Evolutionary conservation across 2,329 filamentous ascomycete genomes (phyloP).

Genomic region (Aspergillus ochraceus): DNA sequence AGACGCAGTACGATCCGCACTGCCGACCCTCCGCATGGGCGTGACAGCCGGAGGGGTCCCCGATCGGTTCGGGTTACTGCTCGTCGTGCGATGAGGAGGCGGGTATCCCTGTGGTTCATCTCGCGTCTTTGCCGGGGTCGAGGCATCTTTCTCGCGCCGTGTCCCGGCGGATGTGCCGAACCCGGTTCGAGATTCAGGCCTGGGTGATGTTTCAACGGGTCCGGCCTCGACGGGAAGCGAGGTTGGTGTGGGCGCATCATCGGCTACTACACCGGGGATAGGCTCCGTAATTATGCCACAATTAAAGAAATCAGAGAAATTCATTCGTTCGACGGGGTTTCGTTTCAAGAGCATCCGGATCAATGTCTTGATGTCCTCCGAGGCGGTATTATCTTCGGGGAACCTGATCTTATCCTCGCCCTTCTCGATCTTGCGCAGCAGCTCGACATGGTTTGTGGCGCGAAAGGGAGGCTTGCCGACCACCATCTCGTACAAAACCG

Average conservation of each 20-base stretch:
- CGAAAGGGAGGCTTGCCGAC: conserved; percentile 87
- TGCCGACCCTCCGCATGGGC: conserved; percentile 35
- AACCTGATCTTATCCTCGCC: conserved; percentile 85
- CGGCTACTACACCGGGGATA: conserved; percentile 78
- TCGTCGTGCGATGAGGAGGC: conserved; percentile 25
- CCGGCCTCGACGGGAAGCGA: conserved; percentile 18
- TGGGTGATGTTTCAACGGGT: conserved; percentile 12
- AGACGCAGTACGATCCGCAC: conserved; percentile 32
- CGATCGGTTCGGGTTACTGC: conserved; percentile 12
- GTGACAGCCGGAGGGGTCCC: conserved; percentile 29
- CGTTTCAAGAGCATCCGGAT: conserved; percentile 81
- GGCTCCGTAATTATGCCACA: conserved; percentile 70
- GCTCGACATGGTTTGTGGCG: conserved; percentile 89
- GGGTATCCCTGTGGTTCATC: conserved; percentile 23
- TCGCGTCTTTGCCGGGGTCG: conserved; percentile 18
- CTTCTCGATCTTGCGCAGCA: conserved; percentile 87
- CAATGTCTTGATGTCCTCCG: conserved; percentile 73
- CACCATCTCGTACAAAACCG: conserved; percentile 94
- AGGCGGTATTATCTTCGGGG: conserved; percentile 69
- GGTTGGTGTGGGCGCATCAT: conserved; percentile 59
- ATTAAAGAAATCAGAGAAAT: conserved; percentile 81
- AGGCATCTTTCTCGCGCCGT: conserved; percentile 24
- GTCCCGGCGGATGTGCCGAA: conserved; percentile 14
- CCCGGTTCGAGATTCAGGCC: conserved; percentile 20
- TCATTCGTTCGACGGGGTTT: conserved; percentile 79